Evolutionary conservation across 192 early-diverging fungal genomes (phyloP).

Genomic region (Rhizoclosmatium sp.): DNA sequence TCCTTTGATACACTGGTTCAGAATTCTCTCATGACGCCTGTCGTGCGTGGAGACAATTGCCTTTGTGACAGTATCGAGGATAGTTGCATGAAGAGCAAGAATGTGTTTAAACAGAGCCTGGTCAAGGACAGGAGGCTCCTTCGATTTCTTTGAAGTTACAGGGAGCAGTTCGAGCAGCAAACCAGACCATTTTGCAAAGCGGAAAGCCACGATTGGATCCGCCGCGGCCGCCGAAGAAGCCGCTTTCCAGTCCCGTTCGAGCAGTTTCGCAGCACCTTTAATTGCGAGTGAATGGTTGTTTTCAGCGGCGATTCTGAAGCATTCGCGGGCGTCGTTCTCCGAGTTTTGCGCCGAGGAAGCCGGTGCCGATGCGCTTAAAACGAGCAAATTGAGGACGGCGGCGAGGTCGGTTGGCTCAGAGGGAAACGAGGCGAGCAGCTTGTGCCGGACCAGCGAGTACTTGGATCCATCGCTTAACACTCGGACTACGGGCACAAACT

Average conservation of each 20-base stretch:
- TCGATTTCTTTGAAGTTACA: neutral
- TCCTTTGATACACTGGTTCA: conserved; percentile 58
- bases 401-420: too few relatives aligned
- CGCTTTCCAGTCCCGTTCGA: neutral
- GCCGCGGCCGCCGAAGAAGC: too few relatives aligned
- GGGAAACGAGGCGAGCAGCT: too few relatives aligned
- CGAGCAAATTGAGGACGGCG: too few relatives aligned
- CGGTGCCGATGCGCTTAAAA: too few relatives aligned
- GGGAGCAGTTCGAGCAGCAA: neutral
- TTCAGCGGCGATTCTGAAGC: neutral
- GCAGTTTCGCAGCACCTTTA: neutral
- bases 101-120: neutral
- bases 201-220: neutral
- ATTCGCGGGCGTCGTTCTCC: neutral
- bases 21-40: conserved; percentile 40
- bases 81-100: neutral
- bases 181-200: neutral
- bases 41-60: too few relatives aligned
- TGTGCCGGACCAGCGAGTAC: too few relatives aligned
- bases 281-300: neutral
- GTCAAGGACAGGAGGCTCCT: neutral
- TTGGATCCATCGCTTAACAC: too few relatives aligned
- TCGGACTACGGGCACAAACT: too few relatives aligned
- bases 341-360: neutral
- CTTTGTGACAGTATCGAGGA: conserved; percentile 1